Percentiles rank a stretch among this genome's conserved stretches.
Conservation (phyloP, 1,284 basidiomycete genomes). For the Kwoniella shivajii region DNA sequence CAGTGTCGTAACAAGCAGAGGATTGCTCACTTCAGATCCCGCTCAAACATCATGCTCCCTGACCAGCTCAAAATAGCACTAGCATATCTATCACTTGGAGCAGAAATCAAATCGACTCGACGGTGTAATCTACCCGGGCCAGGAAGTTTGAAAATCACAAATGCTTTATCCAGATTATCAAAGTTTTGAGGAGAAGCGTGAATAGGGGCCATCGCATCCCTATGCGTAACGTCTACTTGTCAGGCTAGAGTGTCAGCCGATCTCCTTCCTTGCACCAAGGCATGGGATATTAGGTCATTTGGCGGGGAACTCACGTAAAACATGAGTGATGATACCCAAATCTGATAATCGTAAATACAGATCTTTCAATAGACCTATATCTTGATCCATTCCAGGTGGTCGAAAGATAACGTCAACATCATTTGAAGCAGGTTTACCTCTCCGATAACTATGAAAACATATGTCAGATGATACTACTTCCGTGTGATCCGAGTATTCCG, state of each 20-base stretch:
- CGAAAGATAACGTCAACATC: constrained; percentile 54
- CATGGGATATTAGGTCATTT: background rate
- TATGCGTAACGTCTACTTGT: constrained; percentile 34
- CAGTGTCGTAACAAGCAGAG: background rate
- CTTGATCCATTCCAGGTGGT: constrained; percentile 40
- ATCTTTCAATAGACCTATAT: constrained; percentile 37
- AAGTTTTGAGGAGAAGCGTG: constrained; percentile 48
- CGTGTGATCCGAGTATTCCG: background rate
- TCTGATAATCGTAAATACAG: constrained; percentile 37
- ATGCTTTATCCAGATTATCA: constrained; percentile 54
- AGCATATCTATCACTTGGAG: constrained; percentile 48
- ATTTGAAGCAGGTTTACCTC: constrained; percentile 48
- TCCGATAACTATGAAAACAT: constrained; percentile 36
- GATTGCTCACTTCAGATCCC: constrained; percentile 47
- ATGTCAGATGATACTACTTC: background rate
- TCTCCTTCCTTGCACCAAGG: background rate
- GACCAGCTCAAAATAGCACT: constrained; percentile 51
- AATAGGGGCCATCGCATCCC: constrained; percentile 28
- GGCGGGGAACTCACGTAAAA: constrained; percentile 42
- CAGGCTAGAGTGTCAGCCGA: background rate
- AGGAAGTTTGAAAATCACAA: constrained; percentile 41
- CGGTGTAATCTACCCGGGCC: constrained; percentile 35
- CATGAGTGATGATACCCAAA: constrained; percentile 50
- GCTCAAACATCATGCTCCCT: constrained; percentile 56
- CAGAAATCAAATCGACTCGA: constrained; percentile 50